Percentiles rank a stretch among this genome's conserved stretches.
These are phyloP conservation scores for Lasiodiplodia hormozganensis DNA, from an alignment of 2,329 filamentous ascomycete genomes.

Conservation along the genomic window DNA sequence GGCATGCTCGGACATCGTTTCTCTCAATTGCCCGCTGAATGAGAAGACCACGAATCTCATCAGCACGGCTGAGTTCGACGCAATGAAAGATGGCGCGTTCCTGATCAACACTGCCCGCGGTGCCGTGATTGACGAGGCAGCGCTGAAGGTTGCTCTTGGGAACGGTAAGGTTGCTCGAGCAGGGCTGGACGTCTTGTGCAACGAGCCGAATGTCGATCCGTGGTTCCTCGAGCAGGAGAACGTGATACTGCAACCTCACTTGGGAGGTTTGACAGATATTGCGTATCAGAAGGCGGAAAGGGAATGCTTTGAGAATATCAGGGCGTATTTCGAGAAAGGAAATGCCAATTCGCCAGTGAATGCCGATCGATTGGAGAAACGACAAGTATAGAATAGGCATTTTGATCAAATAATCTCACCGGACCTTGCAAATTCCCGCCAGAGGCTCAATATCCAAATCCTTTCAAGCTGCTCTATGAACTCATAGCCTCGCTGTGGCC, in stretches of 20 bases:
- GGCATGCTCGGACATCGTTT: slow-evolving; percentile 74
- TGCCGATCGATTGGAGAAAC: slow-evolving; percentile 20
- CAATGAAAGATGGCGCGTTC: slow-evolving; percentile 75
- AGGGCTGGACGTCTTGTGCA: slow-evolving; percentile 75
- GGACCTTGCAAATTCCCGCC: neutral
- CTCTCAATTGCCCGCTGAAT: slow-evolving; percentile 80
- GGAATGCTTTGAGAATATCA: slow-evolving; percentile 57
- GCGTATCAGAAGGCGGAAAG: slow-evolving; percentile 52
- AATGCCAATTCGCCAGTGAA: slow-evolving; percentile 51
- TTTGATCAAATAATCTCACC: neutral
- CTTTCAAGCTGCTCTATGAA: neutral
- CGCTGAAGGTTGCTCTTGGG: slow-evolving; percentile 73
- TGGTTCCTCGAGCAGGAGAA: slow-evolving; percentile 50
- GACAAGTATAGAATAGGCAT: neutral
- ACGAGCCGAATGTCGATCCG: slow-evolving; percentile 53
- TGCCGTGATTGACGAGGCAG: slow-evolving; percentile 79
- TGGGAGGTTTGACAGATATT: slow-evolving; percentile 53
- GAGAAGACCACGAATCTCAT: slow-evolving; percentile 79
- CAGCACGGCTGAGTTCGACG: slow-evolving; percentile 67
- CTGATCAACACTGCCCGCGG: slow-evolving; percentile 82
- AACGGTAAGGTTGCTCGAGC: slow-evolving; percentile 76
- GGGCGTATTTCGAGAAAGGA: slow-evolving; percentile 48
- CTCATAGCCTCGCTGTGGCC: neutral
- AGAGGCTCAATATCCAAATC: neutral
- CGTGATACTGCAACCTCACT: slow-evolving; percentile 53